Evolutionary conservation across 2,329 filamentous ascomycete species (phyloP), one percentile per base, ranked within the genome.

Genomic region (Neoascochyta sp.): DNA sequence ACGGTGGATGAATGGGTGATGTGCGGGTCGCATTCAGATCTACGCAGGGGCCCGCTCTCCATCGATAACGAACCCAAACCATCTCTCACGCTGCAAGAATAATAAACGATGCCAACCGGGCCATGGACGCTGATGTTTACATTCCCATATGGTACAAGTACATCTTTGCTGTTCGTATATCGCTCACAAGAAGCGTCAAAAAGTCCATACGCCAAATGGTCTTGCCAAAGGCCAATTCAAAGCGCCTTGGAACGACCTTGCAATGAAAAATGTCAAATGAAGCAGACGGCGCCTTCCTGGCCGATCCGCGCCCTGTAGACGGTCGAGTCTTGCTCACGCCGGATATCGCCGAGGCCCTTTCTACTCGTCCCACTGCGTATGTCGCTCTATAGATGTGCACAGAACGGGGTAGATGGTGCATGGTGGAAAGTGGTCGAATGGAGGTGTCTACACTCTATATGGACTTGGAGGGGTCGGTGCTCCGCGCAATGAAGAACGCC

Each of bases 401-500:
- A 12, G 29, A 29, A 25, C 22, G 23, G 22, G 22, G 19, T 33
- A 20, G 7, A 21, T 32, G 26, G 10, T 24, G 20, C 20, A 12
- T 27, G 32, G 16, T 27, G 27, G 19, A 27, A 35, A 35, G 13
- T 34, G 16, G 17, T 19, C 24, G 34, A 28, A 25, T 22, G 16
- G 16, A 32, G 21, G 14, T n/a, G 20, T 19, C 11, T 34, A 18
- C 17, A n/a, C 11, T 16, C 22, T 49, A 53, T 47, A 50, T 45
- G 22, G 44, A 45, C 16, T 38, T 53, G 17, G 45, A 39, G 7
- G 50, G 41, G 27, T 53, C 49, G 21, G 56, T 57, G 41, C 51
- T 60, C 28, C 62, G 59, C 15, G 57, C 54, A 39, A 79, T 78
- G 63, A 81, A 81, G 60, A 81, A 81, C 9, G 78, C 76, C 63